Evolutionary conservation across 2,329 filamentous ascomycete genomes (phyloP).

Genomic region (Colletotrichum tamarilloi): DNA sequence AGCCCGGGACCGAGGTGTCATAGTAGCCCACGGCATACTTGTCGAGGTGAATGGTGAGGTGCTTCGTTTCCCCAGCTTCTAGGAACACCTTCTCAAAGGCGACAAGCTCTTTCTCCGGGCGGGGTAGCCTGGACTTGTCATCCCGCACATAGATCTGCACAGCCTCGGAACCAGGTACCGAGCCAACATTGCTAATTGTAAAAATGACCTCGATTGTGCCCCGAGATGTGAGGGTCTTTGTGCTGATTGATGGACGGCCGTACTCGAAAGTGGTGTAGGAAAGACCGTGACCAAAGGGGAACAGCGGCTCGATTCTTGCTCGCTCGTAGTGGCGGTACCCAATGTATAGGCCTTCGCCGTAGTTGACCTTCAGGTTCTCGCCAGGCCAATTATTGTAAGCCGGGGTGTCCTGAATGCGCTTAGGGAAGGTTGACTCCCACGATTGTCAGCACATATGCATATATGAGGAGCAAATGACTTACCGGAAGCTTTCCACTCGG

Average conservation of each 20-base stretch:
- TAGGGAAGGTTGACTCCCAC: slow-evolving; percentile 72
- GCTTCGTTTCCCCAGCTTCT: slow-evolving; percentile 64
- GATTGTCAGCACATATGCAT: not conserved
- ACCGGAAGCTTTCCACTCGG: slow-evolving; percentile 77
- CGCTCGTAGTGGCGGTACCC: slow-evolving; percentile 81
- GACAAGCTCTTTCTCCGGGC: slow-evolving; percentile 77
- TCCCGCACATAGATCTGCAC: slow-evolving; percentile 78
- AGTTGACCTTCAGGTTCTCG: slow-evolving; percentile 74
- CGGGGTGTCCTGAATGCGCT: slow-evolving; percentile 71
- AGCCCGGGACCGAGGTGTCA: slow-evolving; percentile 66
- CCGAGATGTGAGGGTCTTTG: slow-evolving; percentile 50
- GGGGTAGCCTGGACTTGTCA: slow-evolving; percentile 68
- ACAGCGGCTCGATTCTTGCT: slow-evolving; percentile 67
- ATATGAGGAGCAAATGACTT: slow-evolving; percentile 33
- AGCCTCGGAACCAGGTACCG: slow-evolving; percentile 68
- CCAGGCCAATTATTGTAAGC: slow-evolving; percentile 80
- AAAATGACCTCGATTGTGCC: slow-evolving; percentile 57
- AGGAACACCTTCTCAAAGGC: slow-evolving; percentile 75
- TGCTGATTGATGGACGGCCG: slow-evolving; percentile 63
- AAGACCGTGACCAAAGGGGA: slow-evolving; percentile 79
- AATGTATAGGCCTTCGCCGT: slow-evolving; percentile 79
- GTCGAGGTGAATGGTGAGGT: slow-evolving; percentile 58
- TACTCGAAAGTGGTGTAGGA: slow-evolving; percentile 79
- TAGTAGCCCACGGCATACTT: slow-evolving; percentile 70
- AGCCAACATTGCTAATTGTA: slow-evolving; percentile 66